Evolutionary conservation across 495 filamentous ascomycete genomes (phyloP).

Genomic region (Viridothelium virens): DNA sequence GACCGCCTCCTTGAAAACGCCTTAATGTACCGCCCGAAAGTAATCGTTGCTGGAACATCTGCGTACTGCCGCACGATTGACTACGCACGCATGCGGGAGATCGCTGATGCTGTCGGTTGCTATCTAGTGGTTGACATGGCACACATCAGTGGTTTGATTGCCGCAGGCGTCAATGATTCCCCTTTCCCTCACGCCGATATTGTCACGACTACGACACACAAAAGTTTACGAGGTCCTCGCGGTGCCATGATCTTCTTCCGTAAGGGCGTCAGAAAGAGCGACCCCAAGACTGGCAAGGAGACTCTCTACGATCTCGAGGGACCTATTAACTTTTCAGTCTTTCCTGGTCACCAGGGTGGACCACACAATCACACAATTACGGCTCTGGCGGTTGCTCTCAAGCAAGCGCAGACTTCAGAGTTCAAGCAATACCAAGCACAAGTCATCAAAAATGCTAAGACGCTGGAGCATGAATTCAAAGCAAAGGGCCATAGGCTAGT

Average conservation of each 20-base stretch:
- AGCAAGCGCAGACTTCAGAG: slow-evolving; percentile 82
- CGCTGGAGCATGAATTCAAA: slow-evolving; percentile 67
- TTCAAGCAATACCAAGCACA: slow-evolving; percentile 84
- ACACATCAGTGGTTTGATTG: slow-evolving; percentile 92
- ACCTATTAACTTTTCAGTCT: slow-evolving; percentile 93
- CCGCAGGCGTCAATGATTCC: slow-evolving; percentile 77
- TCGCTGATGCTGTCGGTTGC: slow-evolving; percentile 80
- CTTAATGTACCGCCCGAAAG: slow-evolving; percentile 80
- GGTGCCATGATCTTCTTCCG: slow-evolving; percentile 99
- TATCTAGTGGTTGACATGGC: slow-evolving; percentile 95
- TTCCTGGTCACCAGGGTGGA: slow-evolving; percentile 97
- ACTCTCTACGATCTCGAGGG: slow-evolving; percentile 79
- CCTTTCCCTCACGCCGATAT: slow-evolving; percentile 89
- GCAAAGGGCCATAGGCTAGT: slow-evolving; percentile 86
- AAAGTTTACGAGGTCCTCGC: slow-evolving; percentile 86
- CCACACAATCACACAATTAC: slow-evolving; percentile 99
- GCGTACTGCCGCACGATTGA: slow-evolving; percentile 94
- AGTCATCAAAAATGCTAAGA: slow-evolving; percentile 79
- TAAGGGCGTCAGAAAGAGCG: slow-evolving; percentile 74
- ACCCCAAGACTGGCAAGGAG: slow-evolving; percentile 75
- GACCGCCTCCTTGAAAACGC: slow-evolving; percentile 78
- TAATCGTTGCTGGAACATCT: slow-evolving; percentile 89
- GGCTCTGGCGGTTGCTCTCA: slow-evolving; percentile 83
- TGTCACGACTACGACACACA: slow-evolving; percentile 98
- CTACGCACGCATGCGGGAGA: slow-evolving; percentile 78